Base-by-base conservation (phyloP, 139 green algal genomes). In the Asterochloris sp. region DNA sequence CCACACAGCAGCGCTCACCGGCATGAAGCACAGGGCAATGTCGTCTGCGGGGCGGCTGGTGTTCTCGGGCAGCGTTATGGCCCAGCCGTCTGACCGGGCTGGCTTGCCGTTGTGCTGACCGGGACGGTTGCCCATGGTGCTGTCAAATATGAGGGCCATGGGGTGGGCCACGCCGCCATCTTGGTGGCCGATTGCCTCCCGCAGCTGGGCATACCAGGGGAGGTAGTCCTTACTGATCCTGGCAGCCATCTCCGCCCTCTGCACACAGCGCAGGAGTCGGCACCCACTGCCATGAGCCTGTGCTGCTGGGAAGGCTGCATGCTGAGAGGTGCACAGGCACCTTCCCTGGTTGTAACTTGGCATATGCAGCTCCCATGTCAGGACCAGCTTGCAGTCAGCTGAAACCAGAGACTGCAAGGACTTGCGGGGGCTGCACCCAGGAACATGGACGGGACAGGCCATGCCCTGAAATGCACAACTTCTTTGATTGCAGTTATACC, bases 141-240 rank as follows among this genome's bases (percentile, higher is more conserved):
- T 66, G 24, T 83, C 66, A 67, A 76, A 83, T 12, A 68, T 29
- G 27, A 84, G 27, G 60, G 81, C 61, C 81, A 80, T 80, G n/a
- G 73, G 73, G 63, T 84, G 80, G 62, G 38, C 27, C 13, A 76
- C 19, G 60, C 81, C 81, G 26, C 81, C 81, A 74, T 84, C 73
- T n/a, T 62, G 81, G 24, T 74, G n/a, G 17, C 28, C 81, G 15
- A 84, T 73, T 15, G 63, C 62, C n/a, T 21, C 62, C 15, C 81
- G 28, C 62, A 75, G 69, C 62, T 71, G 63, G 6, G 28, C 62
- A 54, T 84, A 84, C 24, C n/a, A 78, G 12, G 69, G 69, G 19
- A 73, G 62, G 60, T 62, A 62, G 0, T 67, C 60, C 71, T 28
- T 28, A 23, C 64, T 73, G 15, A 83, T 78, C 13, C 64, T 78